These are phyloP conservation scores for Leishmania amazonensis DNA, from an alignment of 208 protist genomes.

Conservation along the genomic window DNA sequence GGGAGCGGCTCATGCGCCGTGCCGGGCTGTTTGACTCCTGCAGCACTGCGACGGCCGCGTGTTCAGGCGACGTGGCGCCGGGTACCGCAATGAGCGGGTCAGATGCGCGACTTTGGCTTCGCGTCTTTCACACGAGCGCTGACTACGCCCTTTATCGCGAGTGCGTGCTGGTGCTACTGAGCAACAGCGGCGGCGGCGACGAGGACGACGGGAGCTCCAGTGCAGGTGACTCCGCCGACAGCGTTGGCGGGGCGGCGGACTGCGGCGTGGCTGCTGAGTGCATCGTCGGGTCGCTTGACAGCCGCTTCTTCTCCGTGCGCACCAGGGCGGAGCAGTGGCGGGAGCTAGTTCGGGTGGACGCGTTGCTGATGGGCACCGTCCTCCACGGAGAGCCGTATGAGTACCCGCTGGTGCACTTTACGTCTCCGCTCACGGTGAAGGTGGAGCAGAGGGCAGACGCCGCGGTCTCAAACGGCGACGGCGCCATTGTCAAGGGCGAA, in stretches of 20 bases:
- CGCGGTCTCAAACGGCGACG: constrained; percentile 3
- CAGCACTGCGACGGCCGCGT: background rate
- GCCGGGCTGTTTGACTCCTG: background rate
- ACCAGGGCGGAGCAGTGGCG: constrained; percentile 24
- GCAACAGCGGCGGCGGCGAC: background rate
- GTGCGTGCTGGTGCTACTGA: constrained; percentile 38
- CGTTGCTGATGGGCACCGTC: constrained; percentile 22
- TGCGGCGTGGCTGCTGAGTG: constrained; percentile 9
- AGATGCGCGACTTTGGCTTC: constrained; percentile 9
- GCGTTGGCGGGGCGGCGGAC: background rate
- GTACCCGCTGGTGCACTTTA: constrained; percentile 31
- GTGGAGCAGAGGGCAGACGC: constrained; percentile 12
- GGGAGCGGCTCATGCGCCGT: constrained; percentile 37
- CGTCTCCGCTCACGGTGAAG: constrained; percentile 16
- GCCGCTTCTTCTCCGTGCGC: constrained; percentile 14
- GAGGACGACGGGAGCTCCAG: background rate
- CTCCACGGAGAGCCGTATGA: constrained; percentile 20
- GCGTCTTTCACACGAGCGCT: constrained; percentile 29
- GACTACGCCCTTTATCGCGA: constrained; percentile 52
- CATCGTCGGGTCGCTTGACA: constrained; percentile 18
- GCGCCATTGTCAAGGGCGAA: background rate
- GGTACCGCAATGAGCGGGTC: background rate
- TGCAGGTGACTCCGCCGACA: background rate
- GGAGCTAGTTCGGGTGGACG: constrained; percentile 32
- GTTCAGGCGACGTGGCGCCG: background rate